Percentiles rank a stretch among this genome's conserved stretches.
These are phyloP conservation scores for Angophora floribunda DNA, from an alignment of 345 rosid species.

Conservation along the genomic window DNA sequence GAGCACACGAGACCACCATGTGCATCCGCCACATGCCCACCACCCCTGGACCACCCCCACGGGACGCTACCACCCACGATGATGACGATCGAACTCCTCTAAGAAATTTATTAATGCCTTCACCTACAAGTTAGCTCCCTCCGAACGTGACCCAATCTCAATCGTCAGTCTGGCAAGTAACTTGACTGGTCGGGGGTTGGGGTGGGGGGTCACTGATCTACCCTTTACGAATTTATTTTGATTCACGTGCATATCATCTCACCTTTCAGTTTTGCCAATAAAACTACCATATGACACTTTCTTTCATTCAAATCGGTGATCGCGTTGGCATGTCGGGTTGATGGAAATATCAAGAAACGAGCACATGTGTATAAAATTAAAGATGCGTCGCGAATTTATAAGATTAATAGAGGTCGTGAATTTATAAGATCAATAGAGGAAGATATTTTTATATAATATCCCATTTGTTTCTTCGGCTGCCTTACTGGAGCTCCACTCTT, in stretches of 20 bases:
- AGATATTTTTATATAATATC: background rate
- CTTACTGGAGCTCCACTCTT: background rate
- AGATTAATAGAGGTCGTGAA: background rate
- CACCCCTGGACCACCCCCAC: background rate
- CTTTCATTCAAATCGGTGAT: background rate
- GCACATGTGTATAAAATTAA: background rate
- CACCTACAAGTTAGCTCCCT: background rate
- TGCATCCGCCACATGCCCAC: background rate
- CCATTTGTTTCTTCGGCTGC: background rate
- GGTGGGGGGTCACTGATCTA: background rate
- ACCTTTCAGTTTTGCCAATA: background rate
- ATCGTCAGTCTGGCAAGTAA: background rate
- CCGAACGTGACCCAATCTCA: background rate
- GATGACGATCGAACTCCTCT: background rate
- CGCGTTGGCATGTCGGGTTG: background rate
- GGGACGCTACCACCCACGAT: background rate
- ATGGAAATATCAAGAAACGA: background rate
- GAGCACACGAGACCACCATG: background rate
- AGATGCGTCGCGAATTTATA: background rate
- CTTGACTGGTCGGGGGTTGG: background rate
- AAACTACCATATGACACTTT: background rate
- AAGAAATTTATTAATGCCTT: background rate
- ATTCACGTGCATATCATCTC: background rate
- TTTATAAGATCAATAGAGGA: background rate
- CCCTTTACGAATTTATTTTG: background rate